Base-by-base conservation (phyloP, 495 filamentous ascomycete genomes). In the Eremomyces bilateralis region DNA sequence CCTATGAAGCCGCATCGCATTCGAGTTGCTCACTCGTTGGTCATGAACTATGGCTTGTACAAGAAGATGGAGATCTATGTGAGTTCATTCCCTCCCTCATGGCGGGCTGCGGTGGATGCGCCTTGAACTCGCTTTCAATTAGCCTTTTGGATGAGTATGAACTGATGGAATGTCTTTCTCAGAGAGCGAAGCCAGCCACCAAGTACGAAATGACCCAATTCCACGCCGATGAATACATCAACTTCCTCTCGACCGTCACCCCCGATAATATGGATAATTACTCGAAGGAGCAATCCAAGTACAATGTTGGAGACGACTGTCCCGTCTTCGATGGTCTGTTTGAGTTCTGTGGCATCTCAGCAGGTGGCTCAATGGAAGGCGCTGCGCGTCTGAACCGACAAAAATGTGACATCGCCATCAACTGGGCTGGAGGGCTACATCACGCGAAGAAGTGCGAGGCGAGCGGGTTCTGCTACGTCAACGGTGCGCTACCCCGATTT, bases 1-100 rank as follows among this genome's bases (percentile, higher is more conserved):
- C 88, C 88, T 13, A 99, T 99, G 88, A 99, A 99, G 61, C 88
- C 88, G 12, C 88, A 97, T 60, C 74, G 88, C 30, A 95, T 99
- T 55, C 72, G 88, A 43, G 75, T 99, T 66, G 81, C 88, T 27
- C 88, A 99, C 61, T 83, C 75, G 44, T 55, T 99, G 53, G 84
- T 99, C 36, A 95, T 99, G 88, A 95, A 99, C 55, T 95, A 94
- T 59, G 78, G 80, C 17, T 67, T 94, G 0, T 99, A 95, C 58
- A 91, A 91, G 57, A 90, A 90, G 51, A 90, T 99, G 73, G 88
- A 99, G 47, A 93, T 99, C 13, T 99, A 95, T 46, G 84, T 92
- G 58, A 63, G 78, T 67, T 13, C 24, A 27, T 8, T 27, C 13
- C 13, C 13, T 13, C 13, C 8, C 6, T 27, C 6, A 27, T 27